Evolutionary conservation across 257 asterid species (phyloP).

Genomic region (Solanum ahanhuiri): DNA sequence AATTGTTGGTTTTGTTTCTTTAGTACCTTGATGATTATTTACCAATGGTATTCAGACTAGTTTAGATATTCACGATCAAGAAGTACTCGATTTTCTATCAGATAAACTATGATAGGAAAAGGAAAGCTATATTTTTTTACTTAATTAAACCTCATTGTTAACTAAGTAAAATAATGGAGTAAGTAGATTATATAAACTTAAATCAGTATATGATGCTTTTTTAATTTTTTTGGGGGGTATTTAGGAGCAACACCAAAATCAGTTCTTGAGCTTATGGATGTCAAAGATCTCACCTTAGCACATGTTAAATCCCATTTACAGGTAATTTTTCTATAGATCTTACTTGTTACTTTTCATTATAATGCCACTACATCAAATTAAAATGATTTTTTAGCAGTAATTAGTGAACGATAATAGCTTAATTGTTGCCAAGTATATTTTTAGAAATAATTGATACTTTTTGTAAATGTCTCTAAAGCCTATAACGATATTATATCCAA

Average conservation of each 20-base stretch:
- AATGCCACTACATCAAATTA: not conserved
- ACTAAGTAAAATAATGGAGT: not conserved
- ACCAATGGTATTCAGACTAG: not conserved
- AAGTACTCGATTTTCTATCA: not conserved
- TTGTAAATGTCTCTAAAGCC: too few species aligned
- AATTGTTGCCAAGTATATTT: too few species aligned
- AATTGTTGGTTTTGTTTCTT: not conserved
- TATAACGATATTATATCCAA: too few species aligned
- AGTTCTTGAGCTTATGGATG: conserved; percentile 96
- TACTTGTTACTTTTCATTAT: not conserved
- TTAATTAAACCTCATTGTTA: not conserved
- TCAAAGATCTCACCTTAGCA: conserved; percentile 87
- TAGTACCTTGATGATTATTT: not conserved
- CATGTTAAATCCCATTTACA: conserved; percentile 93
- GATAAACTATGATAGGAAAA: not conserved
- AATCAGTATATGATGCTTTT: not conserved
- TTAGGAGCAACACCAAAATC: conserved; percentile 93
- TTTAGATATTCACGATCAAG: not conserved
- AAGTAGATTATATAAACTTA: not conserved
- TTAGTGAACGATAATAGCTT: too few species aligned
- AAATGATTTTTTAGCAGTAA: too few species aligned
- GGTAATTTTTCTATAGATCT: conserved; percentile 24
- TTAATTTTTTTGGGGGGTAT: not conserved
- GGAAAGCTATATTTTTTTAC: not conserved
- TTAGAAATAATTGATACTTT: too few species aligned